These are phyloP conservation scores for Scutellaria barbata DNA, from an alignment of 257 asterid species.

Conservation along the genomic window DNA sequence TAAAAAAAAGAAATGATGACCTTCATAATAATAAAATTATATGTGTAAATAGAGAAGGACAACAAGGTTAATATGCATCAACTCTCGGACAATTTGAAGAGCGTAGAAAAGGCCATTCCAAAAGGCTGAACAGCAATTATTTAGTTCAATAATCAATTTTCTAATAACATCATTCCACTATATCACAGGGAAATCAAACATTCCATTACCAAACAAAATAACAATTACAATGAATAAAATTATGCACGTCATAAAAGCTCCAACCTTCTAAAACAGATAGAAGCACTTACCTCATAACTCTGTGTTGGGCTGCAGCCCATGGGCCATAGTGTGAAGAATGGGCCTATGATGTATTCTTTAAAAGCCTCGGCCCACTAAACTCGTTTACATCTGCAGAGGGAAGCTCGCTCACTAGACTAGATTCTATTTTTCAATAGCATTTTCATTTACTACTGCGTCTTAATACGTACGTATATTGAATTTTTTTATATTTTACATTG, in stretches of 20 bases:
- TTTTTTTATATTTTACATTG: too few relatives aligned
- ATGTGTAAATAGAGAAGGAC: constrained; percentile 8
- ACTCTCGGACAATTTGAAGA: constrained; percentile 28
- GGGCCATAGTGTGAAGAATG: not conserved
- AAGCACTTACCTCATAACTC: too few relatives aligned
- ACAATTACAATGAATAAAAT: not conserved
- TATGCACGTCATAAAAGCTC: constrained; percentile 1
- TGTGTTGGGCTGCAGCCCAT: not conserved
- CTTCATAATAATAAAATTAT: not conserved
- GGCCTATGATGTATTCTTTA: not conserved
- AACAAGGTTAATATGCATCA: constrained; percentile 7
- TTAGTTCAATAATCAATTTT: too few relatives aligned
- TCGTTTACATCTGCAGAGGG: too few relatives aligned
- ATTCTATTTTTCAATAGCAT: too few relatives aligned
- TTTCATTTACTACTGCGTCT: too few relatives aligned
- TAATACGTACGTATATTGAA: too few relatives aligned
- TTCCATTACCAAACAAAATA: constrained; percentile 4
- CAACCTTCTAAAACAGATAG: too few relatives aligned
- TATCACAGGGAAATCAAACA: constrained; percentile 16
- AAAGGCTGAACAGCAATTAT: too few relatives aligned
- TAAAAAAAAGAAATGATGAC: not conserved
- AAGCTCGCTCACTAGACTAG: too few relatives aligned
- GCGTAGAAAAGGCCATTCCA: constrained; percentile 26
- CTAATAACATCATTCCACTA: not conserved
- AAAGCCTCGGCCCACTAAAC: not conserved